phyloP scores from a whole-genome alignment of 768 basidiomycete genomes.

The Tulasnella sp. region DNA sequence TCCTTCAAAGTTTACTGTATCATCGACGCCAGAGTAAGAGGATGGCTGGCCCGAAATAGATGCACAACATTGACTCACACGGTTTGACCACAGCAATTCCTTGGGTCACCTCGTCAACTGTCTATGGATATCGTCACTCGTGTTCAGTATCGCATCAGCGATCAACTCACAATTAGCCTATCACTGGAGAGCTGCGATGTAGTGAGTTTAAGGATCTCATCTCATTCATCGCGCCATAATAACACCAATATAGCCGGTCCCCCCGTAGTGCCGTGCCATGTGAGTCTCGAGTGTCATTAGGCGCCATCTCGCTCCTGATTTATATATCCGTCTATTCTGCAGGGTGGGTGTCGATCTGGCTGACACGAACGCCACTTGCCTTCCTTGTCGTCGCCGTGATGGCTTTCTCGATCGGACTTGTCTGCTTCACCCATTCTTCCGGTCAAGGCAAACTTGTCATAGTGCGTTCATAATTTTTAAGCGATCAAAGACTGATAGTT shows the following conservation, averaged over 20 bases:
- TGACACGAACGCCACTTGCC: constrained; percentile 14
- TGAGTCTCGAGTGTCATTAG: neutral
- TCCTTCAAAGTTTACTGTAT: too few relatives aligned
- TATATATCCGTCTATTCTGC: neutral
- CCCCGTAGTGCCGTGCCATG: constrained; percentile 14
- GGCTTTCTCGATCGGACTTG: constrained; percentile 16
- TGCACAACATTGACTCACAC: neutral
- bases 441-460: constrained; percentile 1
- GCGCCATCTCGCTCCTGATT: neutral
- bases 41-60: too few relatives aligned
- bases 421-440: constrained; percentile 14
- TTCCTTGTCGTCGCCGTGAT: constrained; percentile 17
- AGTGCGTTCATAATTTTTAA: too few relatives aligned
- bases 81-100: neutral
- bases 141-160: constrained; percentile 14
- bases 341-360: constrained; percentile 17
- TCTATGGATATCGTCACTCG: constrained; percentile 16
- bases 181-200: constrained; percentile 17
- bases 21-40: too few relatives aligned
- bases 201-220: constrained; percentile 5
- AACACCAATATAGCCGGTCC: constrained; percentile 9
- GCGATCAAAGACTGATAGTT: too few relatives aligned
- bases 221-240: neutral
- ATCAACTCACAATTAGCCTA: constrained; percentile 18
- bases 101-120: constrained; percentile 9